A percentile compares a stretch with the other conserved stretches of the same genome.
phyloP scores from a whole-genome alignment of 164 flowering plant genomes.

The Annona squamosa region DNA sequence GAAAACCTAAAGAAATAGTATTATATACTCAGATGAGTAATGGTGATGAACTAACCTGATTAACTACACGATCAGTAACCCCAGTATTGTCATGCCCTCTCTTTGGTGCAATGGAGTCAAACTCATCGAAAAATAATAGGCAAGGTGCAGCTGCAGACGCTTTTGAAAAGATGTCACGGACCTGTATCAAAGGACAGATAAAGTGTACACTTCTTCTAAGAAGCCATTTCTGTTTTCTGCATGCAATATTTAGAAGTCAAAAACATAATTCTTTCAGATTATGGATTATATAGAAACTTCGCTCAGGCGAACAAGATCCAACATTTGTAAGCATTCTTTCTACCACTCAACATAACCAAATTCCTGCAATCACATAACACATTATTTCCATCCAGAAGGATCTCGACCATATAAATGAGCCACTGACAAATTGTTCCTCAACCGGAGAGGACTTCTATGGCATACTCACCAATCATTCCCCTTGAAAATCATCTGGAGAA shows the following conservation, averaged over 20 bases:
- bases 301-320: neutral
- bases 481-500: neutral
- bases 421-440: neutral
- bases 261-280: neutral
- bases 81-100: constrained; percentile 99
- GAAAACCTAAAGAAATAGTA: neutral
- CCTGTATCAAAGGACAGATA: constrained; percentile 35
- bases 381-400: neutral
- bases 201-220: neutral
- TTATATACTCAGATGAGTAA: neutral
- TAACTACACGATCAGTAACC: constrained; percentile 95
- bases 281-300: neutral
- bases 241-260: constrained; percentile 1
- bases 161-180: constrained; percentile 88
- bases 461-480: neutral
- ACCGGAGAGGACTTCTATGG: neutral
- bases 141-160: constrained; percentile 98
- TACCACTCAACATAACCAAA: neutral
- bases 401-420: neutral
- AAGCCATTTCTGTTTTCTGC: neutral
- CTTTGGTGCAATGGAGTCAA: constrained; percentile 97
- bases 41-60: constrained; percentile 48
- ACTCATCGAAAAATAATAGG: constrained; percentile 93
- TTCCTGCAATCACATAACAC: neutral
- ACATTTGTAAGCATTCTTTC: neutral